Base-by-base conservation (phyloP, 768 basidiomycete genomes). In the Mycena amicta region DNA sequence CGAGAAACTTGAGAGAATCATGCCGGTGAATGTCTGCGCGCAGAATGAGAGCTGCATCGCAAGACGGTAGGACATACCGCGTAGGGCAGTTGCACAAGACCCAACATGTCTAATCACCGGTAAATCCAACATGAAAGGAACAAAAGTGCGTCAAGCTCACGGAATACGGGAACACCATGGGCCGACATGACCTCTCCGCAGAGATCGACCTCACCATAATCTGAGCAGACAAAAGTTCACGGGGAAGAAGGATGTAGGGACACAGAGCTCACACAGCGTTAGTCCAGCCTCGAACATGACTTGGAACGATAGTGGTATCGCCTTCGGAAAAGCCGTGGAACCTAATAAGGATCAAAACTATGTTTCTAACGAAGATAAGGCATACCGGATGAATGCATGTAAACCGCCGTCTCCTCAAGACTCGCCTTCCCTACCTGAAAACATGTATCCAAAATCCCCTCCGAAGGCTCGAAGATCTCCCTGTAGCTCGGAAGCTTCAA, bases 301-400 rank as follows among this genome's bases (percentile, higher is more conserved):
- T 12, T 31, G 55, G 37, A 55, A 41, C 22, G 49, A 46, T 8
- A 54, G 8, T 5, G 29, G 30, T 15, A 63, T 54, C 11, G 50
- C 55, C 29, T 63, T 63, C 4, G 62, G 62, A 43, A 56, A 63
- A 13, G 62, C 30, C 8, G 53, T 63, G 3, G 62, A 63, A 4
- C 62, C 62, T 63, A 28, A 11, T n/a, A n/a, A 15, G 13, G 13
- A 16, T 18, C 18, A 50, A n/a, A 23, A 6, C 20, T n/a, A 30
- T 49, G 5, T 12, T 18, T 47, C 28, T 47, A 50, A 33, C 25
- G 12, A 49, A n/a, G 20, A 22, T 4, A 11, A 40, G 5, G 16
- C 53, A 23, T 30, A 68, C 67, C 67, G 4, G 67, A 68, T 13
- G 68, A 69, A 57, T 69, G 68, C 27, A 69, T 45, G 37, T 69